Evolutionary conservation across 805 yeast genomes (phyloP), one percentile per base, ranked within the genome.

Genomic region (Candida multigemmis): DNA sequence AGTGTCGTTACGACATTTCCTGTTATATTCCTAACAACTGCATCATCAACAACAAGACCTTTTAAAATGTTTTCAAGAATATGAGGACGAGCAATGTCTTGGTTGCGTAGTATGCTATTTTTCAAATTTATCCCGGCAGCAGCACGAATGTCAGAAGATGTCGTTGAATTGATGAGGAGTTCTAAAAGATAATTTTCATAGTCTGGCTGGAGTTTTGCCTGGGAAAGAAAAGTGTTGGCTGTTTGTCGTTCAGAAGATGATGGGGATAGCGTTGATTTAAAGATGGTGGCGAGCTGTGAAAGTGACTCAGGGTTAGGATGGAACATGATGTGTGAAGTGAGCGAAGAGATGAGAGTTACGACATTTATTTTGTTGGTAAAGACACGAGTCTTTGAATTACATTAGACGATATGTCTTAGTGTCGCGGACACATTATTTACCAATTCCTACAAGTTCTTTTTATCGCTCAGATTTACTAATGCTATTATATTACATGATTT

Each of bases 1-100:
- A 91, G 54, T 0, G 95, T 68, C 2, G 96, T 82, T 27, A 89
- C 75, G 26, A 86, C 94, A 44, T 78, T 86, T 21, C 96, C 96
- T 5, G 96, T 78, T 34, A 89, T 83, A 46, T 82, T 85, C 34
- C 94, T 69, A 16, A 89, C 81, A 38, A 83, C 57, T n/a, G 57
- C 49, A 28, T 70, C 69, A 1, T 54, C 39, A 34, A 69, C 79
- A 17, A 68, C 41, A 23, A 85, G 59, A 2, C 84, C 85, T 63
- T 35, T 50, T 41, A 38, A 60, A 19, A 77, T 60, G 40, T 70
- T 65, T 7, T 50, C 60, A 25, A 59, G 42, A n/a, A 63, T 38
- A 36, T 50, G 54, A 27, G 48, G 43, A 27, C 65, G 44, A 38
- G 53, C 37, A 14, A 44, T 48, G 16, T 42, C 40, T 32, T 55